Percentiles rank a stretch among this genome's conserved stretches.
Evolutionary conservation across 2,329 filamentous ascomycete genomes (phyloP).

Genomic region (Calonectria multiphialidica): DNA sequence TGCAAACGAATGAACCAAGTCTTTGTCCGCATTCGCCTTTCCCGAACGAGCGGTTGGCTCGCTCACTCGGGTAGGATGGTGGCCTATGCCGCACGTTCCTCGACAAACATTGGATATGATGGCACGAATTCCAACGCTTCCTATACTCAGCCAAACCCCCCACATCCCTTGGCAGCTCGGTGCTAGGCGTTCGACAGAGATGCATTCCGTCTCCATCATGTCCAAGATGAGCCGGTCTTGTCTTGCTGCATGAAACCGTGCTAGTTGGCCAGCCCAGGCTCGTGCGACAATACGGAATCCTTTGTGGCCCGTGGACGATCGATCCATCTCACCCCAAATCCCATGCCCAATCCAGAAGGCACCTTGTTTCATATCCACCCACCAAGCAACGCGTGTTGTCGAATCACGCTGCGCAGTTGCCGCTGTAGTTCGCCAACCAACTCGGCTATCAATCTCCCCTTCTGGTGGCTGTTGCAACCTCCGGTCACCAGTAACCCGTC

Average conservation of each 20-base stretch:
- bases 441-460: neutral
- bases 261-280: neutral
- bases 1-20: neutral
- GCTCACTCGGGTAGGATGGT: neutral
- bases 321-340: neutral
- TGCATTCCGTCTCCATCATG: neutral
- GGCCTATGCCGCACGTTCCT: neutral
- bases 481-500: neutral
- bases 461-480: neutral
- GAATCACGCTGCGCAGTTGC: constrained; percentile 8
- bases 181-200: neutral
- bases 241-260: neutral
- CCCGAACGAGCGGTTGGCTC: neutral
- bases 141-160: neutral
- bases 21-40: neutral
- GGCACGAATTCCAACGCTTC: neutral
- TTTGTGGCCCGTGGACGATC: constrained; percentile 2
- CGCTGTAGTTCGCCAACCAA: neutral
- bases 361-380: constrained; percentile 22
- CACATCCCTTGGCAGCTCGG: neutral
- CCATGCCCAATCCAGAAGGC: neutral
- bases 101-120: neutral
- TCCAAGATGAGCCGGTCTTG: neutral
- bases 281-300: constrained; percentile 11
- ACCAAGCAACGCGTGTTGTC: neutral